Conservation (phyloP, 164 flowering plant genomes). For the Brasenia schreberi region DNA sequence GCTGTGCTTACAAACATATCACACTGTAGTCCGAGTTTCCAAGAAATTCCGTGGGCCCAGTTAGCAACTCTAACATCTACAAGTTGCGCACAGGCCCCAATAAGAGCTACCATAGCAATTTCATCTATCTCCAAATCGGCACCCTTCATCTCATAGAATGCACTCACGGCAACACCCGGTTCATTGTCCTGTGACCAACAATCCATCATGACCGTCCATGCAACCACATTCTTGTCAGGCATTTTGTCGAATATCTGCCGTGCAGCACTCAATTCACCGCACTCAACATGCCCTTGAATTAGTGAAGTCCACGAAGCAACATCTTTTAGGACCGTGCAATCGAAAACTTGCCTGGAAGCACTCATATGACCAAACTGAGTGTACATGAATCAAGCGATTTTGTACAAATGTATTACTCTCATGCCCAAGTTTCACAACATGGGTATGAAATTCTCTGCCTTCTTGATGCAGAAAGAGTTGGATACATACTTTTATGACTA, state of each 20-base stretch:
- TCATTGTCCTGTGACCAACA: neutral
- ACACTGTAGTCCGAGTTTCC: slow-evolving; percentile 8
- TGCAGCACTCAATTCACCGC: neutral
- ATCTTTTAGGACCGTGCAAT: slow-evolving; percentile 13
- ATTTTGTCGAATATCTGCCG: neutral
- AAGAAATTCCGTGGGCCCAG: slow-evolving; percentile 9
- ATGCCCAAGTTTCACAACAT: slow-evolving; percentile 12
- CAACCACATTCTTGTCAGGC: slow-evolving; percentile 1
- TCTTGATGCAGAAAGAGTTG: slow-evolving; percentile 8
- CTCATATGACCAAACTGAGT: slow-evolving; percentile 3
- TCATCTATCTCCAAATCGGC: slow-evolving; percentile 8
- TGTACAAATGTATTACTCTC: slow-evolving; percentile 14
- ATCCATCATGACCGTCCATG: neutral
- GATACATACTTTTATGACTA: slow-evolving; percentile 19
- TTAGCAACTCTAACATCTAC: slow-evolving; percentile 5
- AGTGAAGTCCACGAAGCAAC: slow-evolving; percentile 21
- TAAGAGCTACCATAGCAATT: slow-evolving; percentile 10
- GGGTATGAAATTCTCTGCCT: slow-evolving; percentile 22
- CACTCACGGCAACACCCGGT: slow-evolving; percentile 5
- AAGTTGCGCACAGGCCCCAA: slow-evolving; percentile 10
- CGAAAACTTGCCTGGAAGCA: slow-evolving; percentile 16
- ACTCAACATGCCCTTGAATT: slow-evolving; percentile 4
- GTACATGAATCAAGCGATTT: slow-evolving; percentile 16
- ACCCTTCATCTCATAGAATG: slow-evolving; percentile 13
- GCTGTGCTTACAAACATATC: slow-evolving; percentile 13